Evolutionary conservation across 1,284 basidiomycete species (phyloP).

Genomic region (Leccinum pallidistipes): DNA sequence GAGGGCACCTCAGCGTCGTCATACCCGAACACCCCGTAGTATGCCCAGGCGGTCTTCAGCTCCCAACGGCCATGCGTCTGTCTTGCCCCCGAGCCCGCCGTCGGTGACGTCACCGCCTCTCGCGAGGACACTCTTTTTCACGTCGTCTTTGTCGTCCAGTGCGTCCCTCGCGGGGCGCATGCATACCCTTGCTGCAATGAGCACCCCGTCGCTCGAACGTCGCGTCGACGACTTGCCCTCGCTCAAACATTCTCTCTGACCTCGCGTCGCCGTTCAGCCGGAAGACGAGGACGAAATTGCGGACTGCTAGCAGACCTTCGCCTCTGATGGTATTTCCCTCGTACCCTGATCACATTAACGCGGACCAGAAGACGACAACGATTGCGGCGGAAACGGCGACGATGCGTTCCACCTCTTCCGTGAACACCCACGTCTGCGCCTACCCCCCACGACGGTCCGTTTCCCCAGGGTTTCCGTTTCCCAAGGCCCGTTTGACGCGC

Average conservation of each 20-base stretch:
- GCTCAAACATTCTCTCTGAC: slow-evolving; percentile 17
- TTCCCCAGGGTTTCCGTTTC: slow-evolving; percentile 16
- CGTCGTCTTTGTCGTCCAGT: slow-evolving; percentile 22
- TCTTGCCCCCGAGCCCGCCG: slow-evolving; percentile 32
- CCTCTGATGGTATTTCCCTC: slow-evolving; percentile 27
- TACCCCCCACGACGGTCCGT: neutral
- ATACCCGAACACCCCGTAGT: slow-evolving; percentile 9
- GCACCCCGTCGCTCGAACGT: neutral
- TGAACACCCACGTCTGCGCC: neutral
- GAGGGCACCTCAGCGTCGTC: slow-evolving; percentile 15
- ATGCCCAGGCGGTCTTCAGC: slow-evolving; percentile 12
- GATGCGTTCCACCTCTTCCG: neutral
- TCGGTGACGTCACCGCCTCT: slow-evolving; percentile 34
- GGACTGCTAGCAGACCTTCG: neutral
- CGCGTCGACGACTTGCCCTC: neutral
- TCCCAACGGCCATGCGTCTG: slow-evolving; percentile 21
- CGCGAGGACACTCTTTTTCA: slow-evolving; percentile 31
- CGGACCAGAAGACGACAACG: neutral
- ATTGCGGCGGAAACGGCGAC: neutral
- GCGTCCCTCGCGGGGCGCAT: slow-evolving; percentile 17
- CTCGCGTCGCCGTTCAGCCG: slow-evolving; percentile 14
- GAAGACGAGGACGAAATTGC: slow-evolving; percentile 5
- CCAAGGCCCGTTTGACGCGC: slow-evolving; percentile 10
- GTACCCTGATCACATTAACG: slow-evolving; percentile 12
- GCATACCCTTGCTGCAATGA: neutral